These are phyloP conservation scores for Pleurotus citrinopileatus DNA, from an alignment of 768 basidiomycete species.

Conservation along the genomic window DNA sequence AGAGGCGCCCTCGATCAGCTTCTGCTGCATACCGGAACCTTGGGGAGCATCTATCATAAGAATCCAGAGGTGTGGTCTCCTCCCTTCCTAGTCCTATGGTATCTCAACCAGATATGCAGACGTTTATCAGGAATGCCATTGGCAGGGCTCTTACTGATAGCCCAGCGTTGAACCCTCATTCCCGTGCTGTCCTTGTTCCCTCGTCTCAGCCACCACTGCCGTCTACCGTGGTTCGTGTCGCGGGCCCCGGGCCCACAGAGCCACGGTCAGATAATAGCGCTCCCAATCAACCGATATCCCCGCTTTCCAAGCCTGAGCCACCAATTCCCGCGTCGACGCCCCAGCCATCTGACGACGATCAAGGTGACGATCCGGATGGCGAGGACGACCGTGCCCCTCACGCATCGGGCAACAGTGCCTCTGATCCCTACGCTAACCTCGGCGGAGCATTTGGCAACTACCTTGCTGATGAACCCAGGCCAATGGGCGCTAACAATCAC, in stretches of 20 bases:
- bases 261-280: constrained; percentile 24
- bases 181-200: constrained; percentile 68
- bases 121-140: constrained; percentile 88
- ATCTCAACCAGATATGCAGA: constrained; percentile 39
- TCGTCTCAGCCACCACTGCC: constrained; percentile 52
- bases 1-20: constrained; percentile 94
- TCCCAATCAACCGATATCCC: not conserved
- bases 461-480: constrained; percentile 67
- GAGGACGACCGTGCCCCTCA: constrained; percentile 28
- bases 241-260: constrained; percentile 65
- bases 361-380: constrained; percentile 18
- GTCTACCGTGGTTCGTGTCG: constrained; percentile 41
- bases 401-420: constrained; percentile 28
- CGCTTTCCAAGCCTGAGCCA: not conserved
- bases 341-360: not conserved
- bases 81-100: not conserved
- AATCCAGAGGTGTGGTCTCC: constrained; percentile 72
- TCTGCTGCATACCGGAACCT: constrained; percentile 87
- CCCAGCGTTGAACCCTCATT: constrained; percentile 84
- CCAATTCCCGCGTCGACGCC: not conserved
- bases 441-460: constrained; percentile 76
- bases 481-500: constrained; percentile 45
- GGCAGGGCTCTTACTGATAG: constrained; percentile 84
- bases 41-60: constrained; percentile 97
- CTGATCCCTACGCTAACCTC: constrained; percentile 84